phyloP scores from a whole-genome alignment of 140 eudicot genomes.

The Flaveria floridana region DNA sequence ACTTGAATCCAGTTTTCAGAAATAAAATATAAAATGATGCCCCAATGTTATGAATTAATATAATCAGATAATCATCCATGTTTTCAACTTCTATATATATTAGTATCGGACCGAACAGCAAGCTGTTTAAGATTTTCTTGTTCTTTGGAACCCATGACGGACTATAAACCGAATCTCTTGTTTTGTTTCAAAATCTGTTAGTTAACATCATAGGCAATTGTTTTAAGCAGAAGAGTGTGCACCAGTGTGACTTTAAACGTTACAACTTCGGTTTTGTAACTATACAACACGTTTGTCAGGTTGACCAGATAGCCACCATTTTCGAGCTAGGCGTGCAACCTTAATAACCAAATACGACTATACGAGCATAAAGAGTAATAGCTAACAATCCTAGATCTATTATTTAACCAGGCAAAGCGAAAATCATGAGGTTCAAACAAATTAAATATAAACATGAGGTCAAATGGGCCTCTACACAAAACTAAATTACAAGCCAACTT shows the following conservation, averaged over 20 bases:
- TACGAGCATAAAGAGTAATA: neutral
- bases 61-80: too few species aligned
- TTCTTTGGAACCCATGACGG: too few species aligned
- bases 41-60: too few species aligned
- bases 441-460: slow-evolving; percentile 33
- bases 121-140: too few species aligned
- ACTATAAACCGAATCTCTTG: too few species aligned
- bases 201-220: too few species aligned
- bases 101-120: too few species aligned
- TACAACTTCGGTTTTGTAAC: neutral
- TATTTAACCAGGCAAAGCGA: neutral
- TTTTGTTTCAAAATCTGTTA: too few species aligned
- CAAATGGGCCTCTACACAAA: slow-evolving; percentile 45
- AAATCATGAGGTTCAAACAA: slow-evolving; percentile 11
- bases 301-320: neutral
- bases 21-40: too few species aligned
- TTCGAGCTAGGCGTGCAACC: too few species aligned
- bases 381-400: slow-evolving; percentile 7
- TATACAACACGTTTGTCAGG: neutral
- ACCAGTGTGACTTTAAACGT: neutral
- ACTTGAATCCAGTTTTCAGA: too few species aligned
- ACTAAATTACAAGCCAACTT: slow-evolving; percentile 36
- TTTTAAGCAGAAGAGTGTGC: neutral
- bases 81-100: too few species aligned
- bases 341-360: neutral